Base-by-base conservation (phyloP, 2,329 filamentous ascomycete genomes). In the Eutypa lata region DNA sequence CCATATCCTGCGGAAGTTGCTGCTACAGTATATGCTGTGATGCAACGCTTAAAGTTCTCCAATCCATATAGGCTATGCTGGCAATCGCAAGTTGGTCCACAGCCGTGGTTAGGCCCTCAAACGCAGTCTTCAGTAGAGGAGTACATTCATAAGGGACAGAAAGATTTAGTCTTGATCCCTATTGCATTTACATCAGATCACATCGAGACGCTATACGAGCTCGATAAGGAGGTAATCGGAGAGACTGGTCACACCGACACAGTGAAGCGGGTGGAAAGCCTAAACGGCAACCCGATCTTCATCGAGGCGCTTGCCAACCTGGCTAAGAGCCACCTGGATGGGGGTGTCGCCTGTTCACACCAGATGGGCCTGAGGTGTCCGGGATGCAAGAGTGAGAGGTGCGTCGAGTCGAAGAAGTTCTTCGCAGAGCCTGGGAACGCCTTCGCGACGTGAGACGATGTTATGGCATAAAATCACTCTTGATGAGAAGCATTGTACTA, bases 121-220 rank as follows among this genome's bases (percentile, higher is more conserved):
- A 99, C 94, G 0, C 86, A 87, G 55, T 85, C 88, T 60, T 93
- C 92, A 0, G 94, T 99, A 11, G 86, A 92, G 67, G 82, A 91
- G 55, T 95, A 97, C 68, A 86, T 97, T 60, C 84, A 89, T 67
- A 91, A 94, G 72, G 94, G 93, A 1, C 90, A 97, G 66, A 96
- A 87, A 51, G 91, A 99, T 67, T 79, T 99, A 51, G 79, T 97
- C 1, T 79, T 99, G 7, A 91, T 99, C 52, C 94, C 94, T 0
- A 95, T 99, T 59, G 94, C 94, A 6, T 99, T 99, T 69, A 99
- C 94, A 0, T 96, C 90, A n/a, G 94, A 99, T 65, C 94, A 99
- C 68, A 99, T 99, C 61, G 94, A 99, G 75, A 99, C 94, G 0
- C 78, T 99, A 1, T 97, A 88, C 69, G 94, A 99, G 71, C 77